These are phyloP conservation scores for Linnemannia hyalina DNA, from an alignment of 192 early-diverging fungal genomes.

Conservation along the genomic window DNA sequence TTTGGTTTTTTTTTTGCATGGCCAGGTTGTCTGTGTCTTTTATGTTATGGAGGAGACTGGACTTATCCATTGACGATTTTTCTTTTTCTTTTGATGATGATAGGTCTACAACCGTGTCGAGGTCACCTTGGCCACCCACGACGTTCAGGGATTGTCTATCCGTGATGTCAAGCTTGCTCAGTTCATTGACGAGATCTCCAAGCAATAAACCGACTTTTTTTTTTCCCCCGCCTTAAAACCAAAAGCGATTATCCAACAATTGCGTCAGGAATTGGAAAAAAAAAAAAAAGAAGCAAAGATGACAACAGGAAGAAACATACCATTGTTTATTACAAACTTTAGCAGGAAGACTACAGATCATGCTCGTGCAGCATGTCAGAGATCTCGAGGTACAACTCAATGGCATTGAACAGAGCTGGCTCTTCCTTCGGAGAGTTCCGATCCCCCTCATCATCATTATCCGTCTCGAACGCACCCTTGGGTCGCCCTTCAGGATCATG, in stretches of 20 bases:
- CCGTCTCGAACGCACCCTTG: conserved; percentile 43
- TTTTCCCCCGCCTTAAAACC: neutral
- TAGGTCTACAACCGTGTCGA: conserved; percentile 95
- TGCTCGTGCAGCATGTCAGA: conserved; percentile 46
- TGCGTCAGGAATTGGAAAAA: neutral
- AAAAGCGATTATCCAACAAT: neutral
- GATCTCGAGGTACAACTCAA: conserved; percentile 53
- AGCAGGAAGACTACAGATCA: conserved; percentile 8
- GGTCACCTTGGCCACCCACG: conserved; percentile 92
- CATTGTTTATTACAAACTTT: neutral
- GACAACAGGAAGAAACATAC: neutral
- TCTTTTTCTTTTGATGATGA: neutral
- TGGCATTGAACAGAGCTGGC: conserved; percentile 47
- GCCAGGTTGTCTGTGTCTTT: neutral
- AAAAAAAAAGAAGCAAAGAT: too few relatives aligned
- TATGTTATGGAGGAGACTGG: neutral
- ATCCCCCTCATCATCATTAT: conserved; percentile 8
- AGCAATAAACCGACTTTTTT: conserved; percentile 26
- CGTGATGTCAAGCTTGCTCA: conserved; percentile 83
- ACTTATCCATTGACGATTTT: neutral
- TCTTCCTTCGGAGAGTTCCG: conserved; percentile 7
- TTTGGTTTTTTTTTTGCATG: neutral
- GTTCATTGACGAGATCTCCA: conserved; percentile 70
- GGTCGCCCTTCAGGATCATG: conserved; percentile 44
- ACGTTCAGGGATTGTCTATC: conserved; percentile 83